Percentiles rank a stretch among this genome's conserved stretches.
phyloP scores from a whole-genome alignment of 2,329 filamentous ascomycete species.

The Akanthomyces muscarius region DNA sequence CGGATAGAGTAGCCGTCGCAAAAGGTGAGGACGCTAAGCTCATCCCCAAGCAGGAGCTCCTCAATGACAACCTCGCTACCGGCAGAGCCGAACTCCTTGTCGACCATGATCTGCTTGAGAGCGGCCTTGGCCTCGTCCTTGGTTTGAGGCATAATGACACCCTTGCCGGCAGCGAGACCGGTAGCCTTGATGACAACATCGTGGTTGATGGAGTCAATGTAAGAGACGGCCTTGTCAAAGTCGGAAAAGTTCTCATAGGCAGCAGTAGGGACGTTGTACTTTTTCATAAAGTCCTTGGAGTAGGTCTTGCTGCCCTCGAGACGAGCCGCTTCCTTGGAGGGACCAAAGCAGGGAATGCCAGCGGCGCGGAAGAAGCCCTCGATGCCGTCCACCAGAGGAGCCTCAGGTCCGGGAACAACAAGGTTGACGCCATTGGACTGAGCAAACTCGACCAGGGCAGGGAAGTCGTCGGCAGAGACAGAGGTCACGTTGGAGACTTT shows the following conservation, averaged over 20 bases:
- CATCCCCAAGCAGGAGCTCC: slow-evolving; percentile 86
- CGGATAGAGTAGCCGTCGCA: slow-evolving; percentile 82
- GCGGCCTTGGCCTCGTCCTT: slow-evolving; percentile 80
- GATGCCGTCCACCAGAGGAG: slow-evolving; percentile 87
- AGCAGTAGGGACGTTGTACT: slow-evolving; percentile 84
- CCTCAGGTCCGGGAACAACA: slow-evolving; percentile 86
- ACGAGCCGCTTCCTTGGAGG: slow-evolving; percentile 74
- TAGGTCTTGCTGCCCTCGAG: slow-evolving; percentile 98
- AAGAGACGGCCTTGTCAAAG: slow-evolving; percentile 66
- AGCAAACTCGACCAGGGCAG: slow-evolving; percentile 70
- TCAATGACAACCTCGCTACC: slow-evolving; percentile 93
- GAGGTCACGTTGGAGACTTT: slow-evolving; percentile 69
- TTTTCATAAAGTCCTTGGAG: slow-evolving; percentile 96
- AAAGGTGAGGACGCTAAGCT: slow-evolving; percentile 87
- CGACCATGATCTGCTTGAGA: slow-evolving; percentile 85
- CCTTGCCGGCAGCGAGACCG: slow-evolving; percentile 90
- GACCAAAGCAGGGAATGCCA: slow-evolving; percentile 80
- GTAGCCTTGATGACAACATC: slow-evolving; percentile 90
- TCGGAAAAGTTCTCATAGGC: slow-evolving; percentile 84
- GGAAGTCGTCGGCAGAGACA: slow-evolving; percentile 73
- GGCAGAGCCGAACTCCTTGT: slow-evolving; percentile 79
- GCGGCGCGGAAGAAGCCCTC: slow-evolving; percentile 73
- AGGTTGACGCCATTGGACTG: slow-evolving; percentile 71
- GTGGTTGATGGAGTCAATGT: slow-evolving; percentile 68
- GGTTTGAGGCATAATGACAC: slow-evolving; percentile 80